Percentiles rank a stretch among this genome's conserved stretches.
Conservation (phyloP, 2,329 filamentous ascomycete species). For the Verruconis gallopava region DNA sequence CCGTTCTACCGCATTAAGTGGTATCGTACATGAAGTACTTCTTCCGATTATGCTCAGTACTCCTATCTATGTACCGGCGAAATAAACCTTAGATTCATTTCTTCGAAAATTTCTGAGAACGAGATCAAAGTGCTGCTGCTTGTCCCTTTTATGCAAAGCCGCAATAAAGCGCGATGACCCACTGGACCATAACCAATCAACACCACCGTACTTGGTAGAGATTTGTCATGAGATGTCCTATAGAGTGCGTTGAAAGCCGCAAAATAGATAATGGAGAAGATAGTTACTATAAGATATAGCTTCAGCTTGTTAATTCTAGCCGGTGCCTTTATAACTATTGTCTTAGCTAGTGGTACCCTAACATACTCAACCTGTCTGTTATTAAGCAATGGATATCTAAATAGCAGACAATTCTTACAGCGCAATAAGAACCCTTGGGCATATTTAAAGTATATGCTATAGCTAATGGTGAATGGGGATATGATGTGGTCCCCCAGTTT, state of each 20-base stretch:
- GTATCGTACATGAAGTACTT: too few species aligned
- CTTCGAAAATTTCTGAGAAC: too few species aligned
- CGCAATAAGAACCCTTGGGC: neutral
- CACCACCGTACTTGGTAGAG: slow-evolving; percentile 39
- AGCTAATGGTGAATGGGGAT: slow-evolving; percentile 23
- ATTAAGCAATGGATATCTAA: slow-evolving; percentile 20
- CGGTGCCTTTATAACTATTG: slow-evolving; percentile 35
- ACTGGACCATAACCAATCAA: slow-evolving; percentile 45
- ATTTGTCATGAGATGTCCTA: slow-evolving; percentile 36
- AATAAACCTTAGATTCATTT: too few species aligned
- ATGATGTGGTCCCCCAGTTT: slow-evolving; percentile 33
- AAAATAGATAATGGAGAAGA: slow-evolving; percentile 44
- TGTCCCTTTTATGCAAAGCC: slow-evolving; percentile 22
- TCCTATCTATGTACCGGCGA: too few species aligned
- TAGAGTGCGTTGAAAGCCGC: slow-evolving; percentile 30
- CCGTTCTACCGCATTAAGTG: too few species aligned
- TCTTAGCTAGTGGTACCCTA: slow-evolving; percentile 37
- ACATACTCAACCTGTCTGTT: slow-evolving; percentile 47
- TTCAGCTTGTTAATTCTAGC: slow-evolving; percentile 28
- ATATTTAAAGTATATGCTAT: slow-evolving; percentile 14
- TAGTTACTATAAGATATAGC: slow-evolving; percentile 41
- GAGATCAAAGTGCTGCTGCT: neutral
- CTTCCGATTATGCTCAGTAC: too few species aligned
- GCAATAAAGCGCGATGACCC: slow-evolving; percentile 42
- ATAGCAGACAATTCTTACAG: neutral